phyloP scores from a whole-genome alignment of 2,329 filamentous ascomycete species.

The Colletotrichum gigasporum region DNA sequence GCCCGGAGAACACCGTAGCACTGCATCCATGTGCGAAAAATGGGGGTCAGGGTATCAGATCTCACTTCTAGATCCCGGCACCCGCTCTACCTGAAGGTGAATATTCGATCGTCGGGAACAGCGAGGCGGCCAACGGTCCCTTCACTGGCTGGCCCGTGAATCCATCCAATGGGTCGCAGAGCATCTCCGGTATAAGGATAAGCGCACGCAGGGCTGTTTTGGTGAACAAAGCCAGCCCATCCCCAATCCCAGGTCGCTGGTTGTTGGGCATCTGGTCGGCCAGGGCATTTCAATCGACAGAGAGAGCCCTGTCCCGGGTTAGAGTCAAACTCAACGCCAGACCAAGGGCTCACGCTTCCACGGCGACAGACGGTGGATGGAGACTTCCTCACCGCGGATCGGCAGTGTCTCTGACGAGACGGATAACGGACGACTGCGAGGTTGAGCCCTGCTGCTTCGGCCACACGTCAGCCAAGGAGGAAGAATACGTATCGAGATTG shows the following conservation, averaged over 20 bases:
- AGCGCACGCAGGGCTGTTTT: background rate
- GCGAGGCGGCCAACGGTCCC: background rate
- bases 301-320: background rate
- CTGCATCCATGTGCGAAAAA: background rate
- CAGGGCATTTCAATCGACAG: background rate
- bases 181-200: constrained; percentile 9
- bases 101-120: background rate
- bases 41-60: constrained; percentile 6
- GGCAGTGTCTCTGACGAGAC: background rate
- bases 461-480: background rate
- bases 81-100: background rate
- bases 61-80: constrained; percentile 12
- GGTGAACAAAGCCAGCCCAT: background rate
- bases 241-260: background rate
- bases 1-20: background rate
- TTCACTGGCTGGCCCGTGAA: background rate
- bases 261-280: background rate
- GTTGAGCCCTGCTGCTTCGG: background rate
- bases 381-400: background rate
- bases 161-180: background rate
- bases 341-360: background rate
- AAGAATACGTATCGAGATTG: background rate
- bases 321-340: background rate
- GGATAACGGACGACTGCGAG: background rate
- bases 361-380: background rate